Percentiles rank a stretch among this genome's conserved stretches.
These are phyloP conservation scores for Umbelopsis ramanniana DNA, from an alignment of 192 early-diverging fungal genomes.

Conservation along the genomic window DNA sequence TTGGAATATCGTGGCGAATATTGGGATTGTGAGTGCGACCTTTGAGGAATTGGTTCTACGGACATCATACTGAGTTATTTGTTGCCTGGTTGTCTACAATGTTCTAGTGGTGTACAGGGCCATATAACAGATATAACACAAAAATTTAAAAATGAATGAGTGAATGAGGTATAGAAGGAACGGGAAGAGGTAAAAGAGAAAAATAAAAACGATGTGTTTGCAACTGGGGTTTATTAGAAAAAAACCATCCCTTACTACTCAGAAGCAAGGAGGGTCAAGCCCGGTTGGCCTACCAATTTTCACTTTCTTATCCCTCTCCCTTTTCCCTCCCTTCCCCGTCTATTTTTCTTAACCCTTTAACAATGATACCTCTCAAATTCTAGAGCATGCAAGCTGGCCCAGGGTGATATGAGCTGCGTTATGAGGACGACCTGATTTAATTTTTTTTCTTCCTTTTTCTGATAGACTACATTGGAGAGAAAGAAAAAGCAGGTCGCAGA, in stretches of 20 bases:
- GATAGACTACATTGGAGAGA: background rate
- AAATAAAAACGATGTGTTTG: background rate
- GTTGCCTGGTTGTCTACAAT: background rate
- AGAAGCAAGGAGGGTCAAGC: background rate
- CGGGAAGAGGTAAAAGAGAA: conserved; percentile 23
- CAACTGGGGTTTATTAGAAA: background rate
- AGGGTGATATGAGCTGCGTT: too few relatives aligned
- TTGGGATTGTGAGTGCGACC: conserved; percentile 16
- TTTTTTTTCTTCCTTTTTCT: background rate
- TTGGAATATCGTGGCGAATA: conserved; percentile 13
- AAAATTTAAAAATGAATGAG: conserved; percentile 13
- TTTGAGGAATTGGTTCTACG: conserved; percentile 20
- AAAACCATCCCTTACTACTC: background rate
- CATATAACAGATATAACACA: conserved; percentile 8
- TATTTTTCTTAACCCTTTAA: background rate
- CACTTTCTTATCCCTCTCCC: background rate
- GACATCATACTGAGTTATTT: conserved; percentile 2
- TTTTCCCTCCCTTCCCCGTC: background rate
- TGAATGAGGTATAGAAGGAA: conserved; percentile 7
- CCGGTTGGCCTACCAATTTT: background rate
- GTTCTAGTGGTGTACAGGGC: background rate
- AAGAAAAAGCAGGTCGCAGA: background rate
- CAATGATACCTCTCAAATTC: background rate
- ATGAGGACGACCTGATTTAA: background rate
- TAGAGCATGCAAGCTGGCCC: too few relatives aligned